Base-by-base conservation (phyloP, 2,329 filamentous ascomycete genomes). In the Parafenestella ontariensis region DNA sequence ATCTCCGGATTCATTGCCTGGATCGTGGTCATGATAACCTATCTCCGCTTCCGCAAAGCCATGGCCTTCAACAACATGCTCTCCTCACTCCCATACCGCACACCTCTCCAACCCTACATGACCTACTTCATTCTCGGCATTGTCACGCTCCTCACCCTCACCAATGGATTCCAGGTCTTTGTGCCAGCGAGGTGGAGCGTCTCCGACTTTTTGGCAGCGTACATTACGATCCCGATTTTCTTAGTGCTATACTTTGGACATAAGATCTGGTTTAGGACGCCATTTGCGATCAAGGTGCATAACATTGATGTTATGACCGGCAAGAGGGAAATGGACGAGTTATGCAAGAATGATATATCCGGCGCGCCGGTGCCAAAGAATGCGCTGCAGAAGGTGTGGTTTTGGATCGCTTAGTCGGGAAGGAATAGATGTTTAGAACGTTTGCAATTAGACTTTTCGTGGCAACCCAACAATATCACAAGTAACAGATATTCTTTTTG, bases 91-190 rank as follows among this genome's bases (percentile, higher is more conserved):
- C 83, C 84, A 1, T 83, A 81, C 73, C 75, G 71, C 51, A 77
- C 79, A 0, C 76, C 68, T 0, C 76, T 79, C 52, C 80, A 82
- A 59, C 81, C 81, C 1, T 82, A 77, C 59, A 83, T 82, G 11
- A 89, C 89, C 0, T 87, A 82, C 59, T 76, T 79, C 15, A 83
- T 85, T 85, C 78, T 76, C 72, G 60, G 85, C 81, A 66, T 77
- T 87, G 46, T 75, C 5, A 56, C 53, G 20, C 43, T 75, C 1
- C 58, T 75, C 23, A 74, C 71, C 1, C 52, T 75, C 20, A 75
- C 71, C 37, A 74, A 73, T 44, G 72, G 72, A 9, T 75, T 74
- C 44, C 68, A 72, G 7, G 88, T 89, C 0, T 92, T 92, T 56
- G 75, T 75, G 29, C 69, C 69, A 11, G 63, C 56, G 47, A 74